These are phyloP conservation scores for Astrothelium macrocarpum DNA, from an alignment of 495 filamentous ascomycete species.

Conservation along the genomic window DNA sequence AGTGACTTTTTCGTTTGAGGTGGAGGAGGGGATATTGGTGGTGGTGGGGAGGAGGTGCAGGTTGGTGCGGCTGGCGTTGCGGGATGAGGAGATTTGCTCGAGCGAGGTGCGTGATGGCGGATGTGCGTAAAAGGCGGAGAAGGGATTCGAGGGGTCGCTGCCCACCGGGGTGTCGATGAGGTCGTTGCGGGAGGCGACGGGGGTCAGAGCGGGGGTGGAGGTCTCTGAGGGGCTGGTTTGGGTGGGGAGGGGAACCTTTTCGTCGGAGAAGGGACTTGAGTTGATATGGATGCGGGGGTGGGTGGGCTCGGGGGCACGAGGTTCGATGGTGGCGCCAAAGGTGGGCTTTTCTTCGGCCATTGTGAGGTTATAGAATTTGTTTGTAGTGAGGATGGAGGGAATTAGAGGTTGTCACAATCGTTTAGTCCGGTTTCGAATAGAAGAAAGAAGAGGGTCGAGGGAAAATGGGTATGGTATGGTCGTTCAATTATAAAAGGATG, in stretches of 20 bases:
- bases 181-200: conserved; percentile 1
- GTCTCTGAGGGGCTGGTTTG: not conserved
- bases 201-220: conserved; percentile 2
- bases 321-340: conserved; percentile 5
- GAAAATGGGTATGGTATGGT: too few species aligned
- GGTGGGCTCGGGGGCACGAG: not conserved
- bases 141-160: conserved; percentile 30
- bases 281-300: conserved; percentile 1
- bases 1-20: not conserved
- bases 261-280: not conserved
- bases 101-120: conserved; percentile 38
- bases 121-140: conserved; percentile 51
- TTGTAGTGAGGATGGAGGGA: not conserved
- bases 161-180: not conserved
- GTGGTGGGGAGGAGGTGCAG: not conserved
- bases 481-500: not conserved
- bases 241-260: not conserved
- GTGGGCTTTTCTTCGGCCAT: conserved; percentile 7
- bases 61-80: not conserved
- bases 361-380: not conserved
- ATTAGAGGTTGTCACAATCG: not conserved
- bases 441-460: too few species aligned
- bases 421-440: not conserved
- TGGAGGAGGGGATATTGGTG: not conserved
- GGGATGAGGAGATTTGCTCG: conserved; percentile 33